Base-by-base conservation (phyloP, 257 asterid genomes). In the Gynochthodes officinalis region DNA sequence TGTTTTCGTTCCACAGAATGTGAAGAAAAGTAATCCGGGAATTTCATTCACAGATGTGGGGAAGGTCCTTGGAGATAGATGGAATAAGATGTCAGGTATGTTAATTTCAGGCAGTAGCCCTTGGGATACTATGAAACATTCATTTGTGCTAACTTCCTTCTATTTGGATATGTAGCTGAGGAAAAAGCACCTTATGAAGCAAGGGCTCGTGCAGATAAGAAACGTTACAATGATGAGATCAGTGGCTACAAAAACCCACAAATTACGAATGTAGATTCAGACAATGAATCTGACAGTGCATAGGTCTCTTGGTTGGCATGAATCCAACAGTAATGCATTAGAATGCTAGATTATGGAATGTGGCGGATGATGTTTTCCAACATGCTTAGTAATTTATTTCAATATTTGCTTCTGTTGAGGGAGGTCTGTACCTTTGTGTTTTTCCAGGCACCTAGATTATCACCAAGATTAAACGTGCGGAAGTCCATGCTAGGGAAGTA, bases 61-160 rank as follows among this genome's bases (percentile, higher is more conserved):
- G 52, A 90, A 76, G 82, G 93, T 77, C 57, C 89, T 90, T 27
- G 98, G 98, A 16, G 98, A 93, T 43, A 83, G 88, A 81, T 90
- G 97, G 98, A 84, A 93, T 58, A 93, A 89, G 84, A 32, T 93
- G 85, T 86, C 98, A 83, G 95, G 97, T 90, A 78, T 52, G 79
- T 15, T 48, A 23, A 66, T 11, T 18, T 35, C 40, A 33, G 18
- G 39, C 33, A 39, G 15, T 23, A 37, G 23, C 1, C 54, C 4
- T 28, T 9, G 10, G n/a, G 44, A 15, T 28, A 8, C 37, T 30
- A 4, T 1, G 5, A n/a, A 42, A 4, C 27, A 15, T 55, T 30
- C 25, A 37, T 32, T 6, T 5, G 44, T 57, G 16, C 71, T 48
- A 44, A 49, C 28, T 66, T 12, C 44, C 30, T 57, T 40, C 62